Conservation (phyloP, 495 filamentous ascomycete species). For the Cercophora newfieldiana region DNA sequence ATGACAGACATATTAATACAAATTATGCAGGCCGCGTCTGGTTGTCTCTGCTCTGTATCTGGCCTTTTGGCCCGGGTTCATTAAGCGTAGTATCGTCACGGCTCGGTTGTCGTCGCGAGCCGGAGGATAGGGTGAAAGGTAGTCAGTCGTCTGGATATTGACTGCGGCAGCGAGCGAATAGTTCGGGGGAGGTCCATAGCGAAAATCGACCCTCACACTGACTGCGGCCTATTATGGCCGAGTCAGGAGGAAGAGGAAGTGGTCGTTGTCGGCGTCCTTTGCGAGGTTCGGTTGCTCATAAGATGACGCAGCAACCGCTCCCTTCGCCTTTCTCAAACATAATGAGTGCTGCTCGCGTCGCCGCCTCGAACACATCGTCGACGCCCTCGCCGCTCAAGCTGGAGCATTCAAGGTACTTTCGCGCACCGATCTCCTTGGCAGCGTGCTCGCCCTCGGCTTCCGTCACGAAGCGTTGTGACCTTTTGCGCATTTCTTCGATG, state of each 20-base stretch:
- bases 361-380: constrained; percentile 98
- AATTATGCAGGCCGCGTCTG: background rate
- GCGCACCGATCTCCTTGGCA: constrained; percentile 81
- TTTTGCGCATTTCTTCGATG: constrained; percentile 96
- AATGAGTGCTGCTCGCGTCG: constrained; percentile 89
- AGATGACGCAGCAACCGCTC: constrained; percentile 83
- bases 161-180: background rate
- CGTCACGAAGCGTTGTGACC: constrained; percentile 81
- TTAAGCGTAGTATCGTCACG: background rate
- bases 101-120: background rate
- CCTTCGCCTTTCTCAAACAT: constrained; percentile 87
- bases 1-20: constrained; percentile 15
- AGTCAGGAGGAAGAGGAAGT: background rate
- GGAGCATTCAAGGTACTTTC: constrained; percentile 97
- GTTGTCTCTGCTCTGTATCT: background rate
- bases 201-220: background rate
- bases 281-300: constrained; percentile 55
- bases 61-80: background rate
- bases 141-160: background rate
- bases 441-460: constrained; percentile 76
- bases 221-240: background rate
- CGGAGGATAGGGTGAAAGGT: background rate
- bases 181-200: background rate
- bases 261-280: background rate
- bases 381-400: constrained; percentile 96